These are phyloP conservation scores for Penicillium sp. DNA, from an alignment of 2,329 filamentous ascomycete species.

Conservation along the genomic window DNA sequence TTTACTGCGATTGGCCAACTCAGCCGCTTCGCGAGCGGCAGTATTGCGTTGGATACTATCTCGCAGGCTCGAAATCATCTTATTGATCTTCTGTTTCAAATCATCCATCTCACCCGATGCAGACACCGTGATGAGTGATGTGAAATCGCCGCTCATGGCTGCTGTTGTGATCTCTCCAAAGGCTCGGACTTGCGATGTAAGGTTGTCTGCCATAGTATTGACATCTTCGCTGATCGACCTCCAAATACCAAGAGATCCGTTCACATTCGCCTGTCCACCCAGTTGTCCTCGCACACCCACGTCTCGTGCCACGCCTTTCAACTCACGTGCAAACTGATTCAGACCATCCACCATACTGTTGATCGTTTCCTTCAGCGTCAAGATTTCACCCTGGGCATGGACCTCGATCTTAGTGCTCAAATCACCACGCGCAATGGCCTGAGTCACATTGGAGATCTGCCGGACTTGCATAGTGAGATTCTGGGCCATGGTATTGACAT, in stretches of 20 bases:
- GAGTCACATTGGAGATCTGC: constrained; percentile 86
- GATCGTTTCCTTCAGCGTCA: constrained; percentile 88
- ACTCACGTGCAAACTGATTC: constrained; percentile 89
- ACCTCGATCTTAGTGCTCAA: constrained; percentile 95
- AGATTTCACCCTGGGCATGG: constrained; percentile 86
- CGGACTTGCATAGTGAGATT: constrained; percentile 67
- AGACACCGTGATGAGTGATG: constrained; percentile 89
- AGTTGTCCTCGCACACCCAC: constrained; percentile 96
- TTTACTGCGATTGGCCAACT: constrained; percentile 93
- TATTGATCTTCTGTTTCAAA: constrained; percentile 95
- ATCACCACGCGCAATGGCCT: constrained; percentile 88
- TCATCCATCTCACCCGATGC: constrained; percentile 97
- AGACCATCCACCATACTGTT: constrained; percentile 96
- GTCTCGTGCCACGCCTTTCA: constrained; percentile 89
- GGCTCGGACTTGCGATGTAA: constrained; percentile 91
- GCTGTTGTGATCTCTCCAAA: constrained; percentile 96
- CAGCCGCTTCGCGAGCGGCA: constrained; percentile 85
- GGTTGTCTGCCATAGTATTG: constrained; percentile 80
- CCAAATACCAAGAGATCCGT: constrained; percentile 86
- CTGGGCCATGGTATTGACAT: constrained; percentile 64
- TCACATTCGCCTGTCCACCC: constrained; percentile 92
- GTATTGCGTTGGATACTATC: constrained; percentile 95
- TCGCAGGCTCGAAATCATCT: constrained; percentile 91
- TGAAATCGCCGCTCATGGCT: constrained; percentile 92
- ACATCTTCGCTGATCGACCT: constrained; percentile 95